Base-by-base conservation (phyloP, 345 rosid species). In the Ricinus communis region DNA sequence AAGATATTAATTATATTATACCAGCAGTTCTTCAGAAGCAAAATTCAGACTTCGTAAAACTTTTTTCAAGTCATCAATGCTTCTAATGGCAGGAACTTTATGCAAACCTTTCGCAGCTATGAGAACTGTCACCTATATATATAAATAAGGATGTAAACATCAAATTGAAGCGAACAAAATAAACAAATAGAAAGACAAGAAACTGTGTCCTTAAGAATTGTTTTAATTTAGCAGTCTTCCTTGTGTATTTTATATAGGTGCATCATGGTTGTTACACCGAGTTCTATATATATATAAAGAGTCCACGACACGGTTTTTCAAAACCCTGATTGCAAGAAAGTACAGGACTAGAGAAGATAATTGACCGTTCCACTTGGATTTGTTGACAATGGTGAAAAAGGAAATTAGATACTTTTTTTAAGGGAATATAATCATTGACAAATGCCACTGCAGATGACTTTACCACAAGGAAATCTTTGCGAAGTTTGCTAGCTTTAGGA, bases 381-480 rank as follows among this genome's bases (percentile, higher is more conserved):
- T n/a, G n/a, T n/a, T n/a, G n/a, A n/a, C n/a, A n/a, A n/a, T n/a
- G n/a, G n/a, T n/a, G n/a, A n/a, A n/a, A n/a, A n/a, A n/a, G n/a
- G n/a, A n/a, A n/a, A n/a, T n/a, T n/a, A n/a, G n/a, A n/a, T n/a
- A n/a, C n/a, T n/a, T n/a, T n/a, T n/a, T n/a, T n/a, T n/a, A n/a
- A n/a, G n/a, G n/a, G n/a, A n/a, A n/a, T n/a, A n/a, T n/a, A n/a
- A n/a, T n/a, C n/a, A n/a, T n/a, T n/a, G n/a, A n/a, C n/a, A 43
- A 22, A 45, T 24, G 54, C 11, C 49, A 51, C 25, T 25, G 62
- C 50, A 62, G 52, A 50, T 62, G 33, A 51, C 56, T 33, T 60
- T 36, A 74, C 77, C 80, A 76, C 77, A 40, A 73, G 72, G 72
- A 66, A 65, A 57, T 73, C 76, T 77, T 80, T 76, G 61, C 56